phyloP scores from a whole-genome alignment of 257 asterid species.

The Penstemon newberryi region DNA sequence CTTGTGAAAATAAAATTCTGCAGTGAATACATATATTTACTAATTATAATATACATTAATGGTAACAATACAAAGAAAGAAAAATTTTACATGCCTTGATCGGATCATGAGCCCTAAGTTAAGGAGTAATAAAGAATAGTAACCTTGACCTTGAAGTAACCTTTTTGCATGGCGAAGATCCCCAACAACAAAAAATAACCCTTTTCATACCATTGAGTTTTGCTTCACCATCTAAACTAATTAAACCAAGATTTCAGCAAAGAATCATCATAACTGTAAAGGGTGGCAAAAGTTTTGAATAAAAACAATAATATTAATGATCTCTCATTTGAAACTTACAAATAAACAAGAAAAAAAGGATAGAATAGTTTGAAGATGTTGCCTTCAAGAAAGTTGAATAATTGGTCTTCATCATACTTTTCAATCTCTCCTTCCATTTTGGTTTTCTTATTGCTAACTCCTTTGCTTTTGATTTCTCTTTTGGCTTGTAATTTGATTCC shows the following conservation, averaged over 20 bases:
- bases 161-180: slow-evolving; percentile 36
- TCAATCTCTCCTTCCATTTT: slow-evolving; percentile 34
- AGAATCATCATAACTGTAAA: slow-evolving; percentile 33
- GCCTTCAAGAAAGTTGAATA: slow-evolving; percentile 36
- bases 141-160: slow-evolving; percentile 41
- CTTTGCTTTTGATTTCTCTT: slow-evolving; percentile 38
- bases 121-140: slow-evolving; percentile 30
- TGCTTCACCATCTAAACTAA: neutral
- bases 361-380: slow-evolving; percentile 26
- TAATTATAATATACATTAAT: too few species aligned
- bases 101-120: slow-evolving; percentile 51
- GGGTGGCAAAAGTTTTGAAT: slow-evolving; percentile 22
- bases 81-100: slow-evolving; percentile 32
- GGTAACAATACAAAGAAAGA: too few species aligned
- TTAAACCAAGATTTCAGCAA: slow-evolving; percentile 35
- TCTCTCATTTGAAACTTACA: neutral
- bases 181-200: slow-evolving; percentile 33
- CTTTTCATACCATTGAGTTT: neutral
- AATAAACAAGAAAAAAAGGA: neutral
- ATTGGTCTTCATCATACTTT: slow-evolving; percentile 32
- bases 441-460: slow-evolving; percentile 38
- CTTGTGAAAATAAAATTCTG: too few species aligned
- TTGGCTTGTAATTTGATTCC: slow-evolving; percentile 35
- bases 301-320: slow-evolving; percentile 19
- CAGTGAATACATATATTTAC: too few species aligned